A percentile compares a stretch with the other conserved stretches of the same genome.
Conservation (phyloP, 2,329 filamentous ascomycete genomes). For the Penicillium glabrum region DNA sequence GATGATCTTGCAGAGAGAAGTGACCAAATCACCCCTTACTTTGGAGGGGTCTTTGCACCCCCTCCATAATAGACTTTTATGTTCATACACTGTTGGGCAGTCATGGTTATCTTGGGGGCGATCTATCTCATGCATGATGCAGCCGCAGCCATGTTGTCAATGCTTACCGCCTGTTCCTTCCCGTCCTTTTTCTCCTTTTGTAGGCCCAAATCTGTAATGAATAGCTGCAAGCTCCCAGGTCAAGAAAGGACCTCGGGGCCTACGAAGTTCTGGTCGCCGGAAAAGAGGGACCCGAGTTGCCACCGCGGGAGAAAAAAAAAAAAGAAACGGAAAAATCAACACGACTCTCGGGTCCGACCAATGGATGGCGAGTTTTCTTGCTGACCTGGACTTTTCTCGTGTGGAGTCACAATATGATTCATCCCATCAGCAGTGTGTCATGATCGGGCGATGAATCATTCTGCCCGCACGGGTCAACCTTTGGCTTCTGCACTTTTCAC, state of each 20-base stretch:
- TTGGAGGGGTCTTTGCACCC: not conserved
- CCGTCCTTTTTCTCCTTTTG: not conserved
- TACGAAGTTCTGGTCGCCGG: not conserved
- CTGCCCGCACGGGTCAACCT: conserved; percentile 15
- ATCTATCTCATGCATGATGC: conserved; percentile 22
- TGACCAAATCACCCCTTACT: conserved; percentile 8
- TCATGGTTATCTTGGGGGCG: not conserved
- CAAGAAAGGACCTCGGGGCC: not conserved
- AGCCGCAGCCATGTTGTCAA: conserved; percentile 12
- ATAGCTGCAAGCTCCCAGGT: conserved; percentile 5
- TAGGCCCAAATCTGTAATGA: not conserved
- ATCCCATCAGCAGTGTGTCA: conserved; percentile 14
- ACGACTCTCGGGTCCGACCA: conserved; percentile 13
- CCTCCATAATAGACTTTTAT: not conserved
- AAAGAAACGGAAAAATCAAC: conserved; percentile 4
- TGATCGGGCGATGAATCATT: conserved; percentile 20
- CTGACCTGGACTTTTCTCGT: not conserved
- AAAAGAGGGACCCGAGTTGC: conserved; percentile 17
- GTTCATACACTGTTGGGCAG: not conserved
- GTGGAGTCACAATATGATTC: conserved; percentile 22
- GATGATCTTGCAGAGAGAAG: conserved; percentile 25
- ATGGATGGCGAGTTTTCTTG: conserved; percentile 1
- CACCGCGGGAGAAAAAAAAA: conserved; percentile 10
- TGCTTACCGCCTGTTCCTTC: conserved; percentile 21
- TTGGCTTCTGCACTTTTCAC: conserved; percentile 2